Evolutionary conservation across 2,329 filamentous ascomycete genomes (phyloP), one percentile per base, ranked within the genome.

Genomic region (Microcera coccophila): DNA sequence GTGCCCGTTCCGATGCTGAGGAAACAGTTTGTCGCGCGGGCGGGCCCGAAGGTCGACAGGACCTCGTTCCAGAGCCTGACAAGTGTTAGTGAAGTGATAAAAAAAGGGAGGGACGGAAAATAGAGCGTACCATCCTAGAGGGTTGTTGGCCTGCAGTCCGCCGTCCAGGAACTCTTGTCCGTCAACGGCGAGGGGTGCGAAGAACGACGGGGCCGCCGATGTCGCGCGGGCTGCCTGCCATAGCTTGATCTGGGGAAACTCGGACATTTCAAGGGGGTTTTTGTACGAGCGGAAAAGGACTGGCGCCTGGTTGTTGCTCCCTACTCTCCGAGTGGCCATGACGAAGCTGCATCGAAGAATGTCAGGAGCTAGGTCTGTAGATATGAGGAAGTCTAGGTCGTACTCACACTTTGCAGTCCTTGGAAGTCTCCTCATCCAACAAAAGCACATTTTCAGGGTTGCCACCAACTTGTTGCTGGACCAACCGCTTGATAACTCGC

Each of bases 31-130:
- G 46, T 48, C 4, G 42, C 5, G 21, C 46, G 46, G 11, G 24
- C 36, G 5, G 46, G 42, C 5, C 46, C 46, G 17, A 45, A 48
- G 17, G 40, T 36, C 10, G 16, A 18, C 12, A 46, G 39, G 3
- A 48, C 36, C 8, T 48, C 46, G 16, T 41, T 48, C 46, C 46
- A 48, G 7, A 48, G 36, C 46, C 46, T 48, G 12, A 14, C 29
- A 36, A 3, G 33, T 8, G 9, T n/a, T n/a, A n/a, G n/a, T n/a
- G n/a, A n/a, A n/a, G n/a, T n/a, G n/a, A n/a, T n/a, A n/a, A n/a
- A n/a, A n/a, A n/a, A n/a, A n/a, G n/a, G n/a, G n/a, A n/a, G n/a
- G n/a, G n/a, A n/a, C n/a, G n/a, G n/a, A n/a, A n/a, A n/a, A n/a
- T n/a, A n/a, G n/a, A n/a, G n/a, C n/a, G n/a, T n/a, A n/a, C n/a